Percentiles rank a stretch among this genome's conserved stretches.
Evolutionary conservation across 1,284 basidiomycete genomes (phyloP).

Genomic region (Leccinum griseonigrum): DNA sequence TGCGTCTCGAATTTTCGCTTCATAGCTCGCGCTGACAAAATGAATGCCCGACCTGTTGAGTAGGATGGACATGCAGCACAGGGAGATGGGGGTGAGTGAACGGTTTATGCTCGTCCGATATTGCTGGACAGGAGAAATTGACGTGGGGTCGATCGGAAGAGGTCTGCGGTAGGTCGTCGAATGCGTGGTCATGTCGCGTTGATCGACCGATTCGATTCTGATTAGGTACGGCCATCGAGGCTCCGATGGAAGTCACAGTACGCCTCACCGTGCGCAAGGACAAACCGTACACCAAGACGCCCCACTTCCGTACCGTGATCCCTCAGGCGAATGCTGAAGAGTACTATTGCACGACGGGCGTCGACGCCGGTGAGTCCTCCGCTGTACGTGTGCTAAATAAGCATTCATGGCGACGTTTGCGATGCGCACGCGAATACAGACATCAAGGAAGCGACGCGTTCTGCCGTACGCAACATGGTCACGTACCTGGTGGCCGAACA

Average conservation of each 20-base stretch:
- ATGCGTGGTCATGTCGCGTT: not conserved
- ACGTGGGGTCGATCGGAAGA: conserved; percentile 27
- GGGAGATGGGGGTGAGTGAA: conserved; percentile 54
- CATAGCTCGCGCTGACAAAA: not conserved
- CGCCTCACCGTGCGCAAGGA: conserved; percentile 56
- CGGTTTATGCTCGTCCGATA: not conserved
- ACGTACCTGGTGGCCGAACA: conserved; percentile 44
- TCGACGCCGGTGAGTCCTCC: conserved; percentile 41
- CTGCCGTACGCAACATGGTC: conserved; percentile 58
- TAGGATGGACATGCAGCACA: conserved; percentile 66
- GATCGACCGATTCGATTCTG: not conserved
- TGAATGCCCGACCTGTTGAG: not conserved
- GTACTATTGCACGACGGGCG: conserved; percentile 58
- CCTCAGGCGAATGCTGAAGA: conserved; percentile 33
- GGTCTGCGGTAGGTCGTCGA: conserved; percentile 47
- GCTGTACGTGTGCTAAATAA: not conserved
- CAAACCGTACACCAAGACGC: conserved; percentile 53
- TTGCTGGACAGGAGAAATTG: conserved; percentile 7
- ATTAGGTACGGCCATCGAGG: conserved; percentile 60
- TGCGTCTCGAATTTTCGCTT: conserved; percentile 28
- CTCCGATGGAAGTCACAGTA: conserved; percentile 54
- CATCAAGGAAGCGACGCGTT: conserved; percentile 51
- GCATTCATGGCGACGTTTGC: not conserved
- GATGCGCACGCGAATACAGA: conserved; percentile 28
- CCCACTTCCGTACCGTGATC: conserved; percentile 45